Percentiles rank a stretch among this genome's conserved stretches.
These are phyloP conservation scores for Isabelozyma gotoi DNA, from an alignment of 805 yeast species.

Conservation along the genomic window DNA sequence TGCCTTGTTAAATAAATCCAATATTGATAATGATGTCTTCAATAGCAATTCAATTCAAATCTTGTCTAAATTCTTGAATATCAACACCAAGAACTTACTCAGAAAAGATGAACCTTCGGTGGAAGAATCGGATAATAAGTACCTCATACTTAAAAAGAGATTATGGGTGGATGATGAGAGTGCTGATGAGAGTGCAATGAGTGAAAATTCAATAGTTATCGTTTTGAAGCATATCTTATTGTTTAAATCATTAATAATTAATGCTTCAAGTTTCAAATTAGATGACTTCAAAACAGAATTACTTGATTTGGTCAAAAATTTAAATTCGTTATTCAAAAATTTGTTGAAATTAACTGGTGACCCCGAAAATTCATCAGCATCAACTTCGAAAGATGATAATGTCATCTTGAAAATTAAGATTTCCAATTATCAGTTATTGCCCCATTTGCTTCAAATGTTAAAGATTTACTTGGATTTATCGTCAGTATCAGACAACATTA, in stretches of 20 bases:
- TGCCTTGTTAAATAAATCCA: constrained; percentile 3
- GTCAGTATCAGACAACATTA: neutral
- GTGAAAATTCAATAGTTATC: neutral
- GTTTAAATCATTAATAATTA: constrained; percentile 11
- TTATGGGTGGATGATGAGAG: neutral
- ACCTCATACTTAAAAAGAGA: neutral
- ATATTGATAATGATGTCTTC: constrained; percentile 5
- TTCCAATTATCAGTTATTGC: constrained; percentile 31
- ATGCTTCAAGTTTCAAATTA: constrained; percentile 2
- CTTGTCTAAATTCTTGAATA: constrained; percentile 1
- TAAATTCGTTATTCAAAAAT: constrained; percentile 6
- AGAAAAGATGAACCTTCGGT: neutral
- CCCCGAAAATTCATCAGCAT: constrained; percentile 3
- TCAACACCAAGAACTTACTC: neutral
- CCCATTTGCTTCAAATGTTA: constrained; percentile 30
- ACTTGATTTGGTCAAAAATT: constrained; percentile 8
- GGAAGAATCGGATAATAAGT: neutral
- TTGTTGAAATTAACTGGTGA: constrained; percentile 5
- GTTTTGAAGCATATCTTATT: constrained; percentile 8
- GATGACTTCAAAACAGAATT: constrained; percentile 2
- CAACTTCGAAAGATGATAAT: neutral
- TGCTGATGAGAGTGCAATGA: neutral
- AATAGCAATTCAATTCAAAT: constrained; percentile 5
- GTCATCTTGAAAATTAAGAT: constrained; percentile 16
- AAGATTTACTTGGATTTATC: constrained; percentile 25